phyloP scores from a whole-genome alignment of 1,284 basidiomycete species.

The Athelia psychrophila region DNA sequence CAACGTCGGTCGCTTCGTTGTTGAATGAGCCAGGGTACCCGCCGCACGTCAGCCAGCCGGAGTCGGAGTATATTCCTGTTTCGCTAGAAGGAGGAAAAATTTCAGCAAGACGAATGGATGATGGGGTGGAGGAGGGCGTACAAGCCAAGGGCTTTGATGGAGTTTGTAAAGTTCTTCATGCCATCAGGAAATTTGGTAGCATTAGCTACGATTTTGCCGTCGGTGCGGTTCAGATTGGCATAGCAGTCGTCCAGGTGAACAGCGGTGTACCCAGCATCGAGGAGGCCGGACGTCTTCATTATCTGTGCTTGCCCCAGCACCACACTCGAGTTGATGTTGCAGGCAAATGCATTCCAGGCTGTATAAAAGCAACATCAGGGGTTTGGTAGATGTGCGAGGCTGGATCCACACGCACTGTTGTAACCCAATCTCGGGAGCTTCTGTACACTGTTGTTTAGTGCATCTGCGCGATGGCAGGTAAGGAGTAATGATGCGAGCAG shows the following conservation, averaged over 20 bases:
- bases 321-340: constrained; percentile 34
- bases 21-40: constrained; percentile 50
- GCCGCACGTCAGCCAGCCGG: constrained; percentile 52
- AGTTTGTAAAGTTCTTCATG: constrained; percentile 42
- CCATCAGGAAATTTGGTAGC: constrained; percentile 35
- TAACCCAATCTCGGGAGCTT: constrained; percentile 24
- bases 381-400: not conserved
- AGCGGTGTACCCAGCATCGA: constrained; percentile 34
- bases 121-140: constrained; percentile 20
- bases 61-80: constrained; percentile 43
- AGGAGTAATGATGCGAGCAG: no score
- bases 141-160: constrained; percentile 46
- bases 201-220: constrained; percentile 14
- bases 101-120: not conserved
- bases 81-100: constrained; percentile 18
- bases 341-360: constrained; percentile 34
- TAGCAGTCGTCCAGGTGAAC: constrained; percentile 41
- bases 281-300: constrained; percentile 33
- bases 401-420: constrained; percentile 23
- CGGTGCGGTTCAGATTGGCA: constrained; percentile 30
- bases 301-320: constrained; percentile 30
- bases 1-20: constrained; percentile 43
- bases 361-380: not conserved
- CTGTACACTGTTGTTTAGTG: not conserved
- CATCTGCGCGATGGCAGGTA: no score